Conservation (phyloP, 768 basidiomycete species). For the Obba rivulosa region DNA sequence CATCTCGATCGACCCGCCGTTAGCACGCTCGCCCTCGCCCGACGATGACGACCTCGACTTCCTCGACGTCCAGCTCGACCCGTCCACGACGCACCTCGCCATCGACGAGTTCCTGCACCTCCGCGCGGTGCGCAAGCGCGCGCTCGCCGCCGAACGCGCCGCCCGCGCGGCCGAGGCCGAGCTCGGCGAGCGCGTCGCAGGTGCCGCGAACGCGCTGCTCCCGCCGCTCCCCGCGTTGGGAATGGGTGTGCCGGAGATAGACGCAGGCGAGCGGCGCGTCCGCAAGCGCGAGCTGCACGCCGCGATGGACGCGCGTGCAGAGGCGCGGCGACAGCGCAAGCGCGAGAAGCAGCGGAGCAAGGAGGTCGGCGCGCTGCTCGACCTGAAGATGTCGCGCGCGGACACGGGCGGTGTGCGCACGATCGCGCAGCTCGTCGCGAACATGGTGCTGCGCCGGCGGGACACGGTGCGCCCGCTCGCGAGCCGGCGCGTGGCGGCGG, state of each 20-base stretch:
- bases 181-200: conserved; percentile 23
- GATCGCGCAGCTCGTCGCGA: conserved; percentile 39
- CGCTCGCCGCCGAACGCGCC: conserved; percentile 17
- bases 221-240: conserved; percentile 23
- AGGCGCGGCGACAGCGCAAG: conserved; percentile 41
- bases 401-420: conserved; percentile 21
- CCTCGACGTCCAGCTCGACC: conserved; percentile 21
- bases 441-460: conserved; percentile 41
- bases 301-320: conserved; percentile 34
- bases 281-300: conserved; percentile 27
- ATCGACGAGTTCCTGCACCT: conserved; percentile 20
- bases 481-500: conserved; percentile 25
- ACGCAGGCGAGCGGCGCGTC: conserved; percentile 17
- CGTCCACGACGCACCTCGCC: conserved; percentile 10
- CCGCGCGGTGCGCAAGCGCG: conserved; percentile 13
- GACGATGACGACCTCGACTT: conserved; percentile 22
- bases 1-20: conserved; percentile 16
- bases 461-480: conserved; percentile 34
- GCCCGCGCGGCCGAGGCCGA: conserved; percentile 19
- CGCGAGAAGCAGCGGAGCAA: conserved; percentile 48
- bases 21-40: conserved; percentile 21
- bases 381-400: conserved; percentile 43
- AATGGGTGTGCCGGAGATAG: conserved; percentile 26
- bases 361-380: conserved; percentile 51
- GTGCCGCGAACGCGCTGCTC: conserved; percentile 26